Conservation (phyloP, 352 stramenopile genomes). For the Globisporangium radiosum region DNA sequence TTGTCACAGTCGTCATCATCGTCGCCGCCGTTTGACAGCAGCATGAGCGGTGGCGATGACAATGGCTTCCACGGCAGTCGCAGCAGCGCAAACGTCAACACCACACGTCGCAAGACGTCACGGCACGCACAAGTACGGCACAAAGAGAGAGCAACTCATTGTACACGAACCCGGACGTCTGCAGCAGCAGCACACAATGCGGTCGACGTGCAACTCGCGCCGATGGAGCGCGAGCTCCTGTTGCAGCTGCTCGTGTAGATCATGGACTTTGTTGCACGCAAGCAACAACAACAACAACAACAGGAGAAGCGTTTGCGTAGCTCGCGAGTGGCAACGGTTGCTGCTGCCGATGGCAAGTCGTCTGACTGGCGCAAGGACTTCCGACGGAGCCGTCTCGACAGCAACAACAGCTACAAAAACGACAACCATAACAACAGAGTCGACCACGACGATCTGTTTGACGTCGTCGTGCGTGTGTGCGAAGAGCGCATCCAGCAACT, state of each 20-base stretch:
- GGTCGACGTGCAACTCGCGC: not conserved
- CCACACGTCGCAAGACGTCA: constrained; percentile 6
- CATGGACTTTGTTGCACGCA: constrained; percentile 42
- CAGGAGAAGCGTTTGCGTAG: too few species aligned
- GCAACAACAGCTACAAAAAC: not conserved
- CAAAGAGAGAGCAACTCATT: not conserved
- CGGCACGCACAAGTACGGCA: not conserved
- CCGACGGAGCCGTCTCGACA: constrained; percentile 1
- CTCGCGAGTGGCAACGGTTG: too few species aligned
- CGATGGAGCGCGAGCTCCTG: constrained; percentile 30
- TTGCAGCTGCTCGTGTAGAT: constrained; percentile 42
- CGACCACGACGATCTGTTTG: constrained; percentile 26
- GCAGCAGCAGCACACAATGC: not conserved
- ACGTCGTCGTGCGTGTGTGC: constrained; percentile 44
- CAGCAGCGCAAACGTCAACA: constrained; percentile 16
- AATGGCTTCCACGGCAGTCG: constrained; percentile 12
- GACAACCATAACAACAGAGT: not conserved
- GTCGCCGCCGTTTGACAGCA: not conserved
- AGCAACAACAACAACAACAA: constrained; percentile 19
- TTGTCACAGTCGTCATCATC: too few species aligned
- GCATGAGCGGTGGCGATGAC: not conserved
- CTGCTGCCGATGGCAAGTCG: constrained; percentile 4
- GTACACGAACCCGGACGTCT: not conserved
- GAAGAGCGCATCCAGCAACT: constrained; percentile 42
- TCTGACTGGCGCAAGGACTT: constrained; percentile 16